Percentiles rank a stretch among this genome's conserved stretches.
These are phyloP conservation scores for Populus davidiana DNA, from an alignment of 345 rosid species.

Conservation along the genomic window DNA sequence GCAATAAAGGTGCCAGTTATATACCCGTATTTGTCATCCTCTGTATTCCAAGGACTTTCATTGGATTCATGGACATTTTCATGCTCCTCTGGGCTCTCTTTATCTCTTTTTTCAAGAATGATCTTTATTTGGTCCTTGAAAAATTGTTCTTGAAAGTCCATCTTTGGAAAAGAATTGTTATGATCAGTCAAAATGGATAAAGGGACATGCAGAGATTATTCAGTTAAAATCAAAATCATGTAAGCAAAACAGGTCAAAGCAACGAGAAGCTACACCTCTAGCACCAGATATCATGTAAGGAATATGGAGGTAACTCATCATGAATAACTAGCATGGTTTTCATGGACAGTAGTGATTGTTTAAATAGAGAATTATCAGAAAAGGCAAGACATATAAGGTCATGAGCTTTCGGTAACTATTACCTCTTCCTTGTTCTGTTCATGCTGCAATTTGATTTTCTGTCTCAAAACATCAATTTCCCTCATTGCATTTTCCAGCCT, in stretches of 20 bases:
- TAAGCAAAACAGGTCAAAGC: background rate
- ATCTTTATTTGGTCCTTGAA: slow-evolving; percentile 47
- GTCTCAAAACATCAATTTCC: slow-evolving; percentile 57
- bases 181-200: background rate
- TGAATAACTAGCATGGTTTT: background rate
- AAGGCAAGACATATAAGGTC: background rate
- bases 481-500: slow-evolving; percentile 53
- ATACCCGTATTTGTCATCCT: background rate
- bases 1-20: background rate
- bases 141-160: slow-evolving; percentile 61
- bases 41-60: slow-evolving; percentile 16
- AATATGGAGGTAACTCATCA: background rate
- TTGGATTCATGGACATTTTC: slow-evolving; percentile 42
- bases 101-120: slow-evolving; percentile 46
- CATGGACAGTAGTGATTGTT: background rate
- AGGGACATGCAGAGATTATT: background rate
- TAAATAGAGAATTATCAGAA: background rate
- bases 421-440: slow-evolving; percentile 76
- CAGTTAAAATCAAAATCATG: background rate
- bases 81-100: slow-evolving; percentile 57
- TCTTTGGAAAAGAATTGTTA: slow-evolving; percentile 28
- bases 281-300: background rate
- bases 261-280: background rate
- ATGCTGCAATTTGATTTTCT: slow-evolving; percentile 52
- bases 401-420: background rate